These are phyloP conservation scores for Novymonas esmeraldas DNA, from an alignment of 208 protist species.

Conservation along the genomic window DNA sequence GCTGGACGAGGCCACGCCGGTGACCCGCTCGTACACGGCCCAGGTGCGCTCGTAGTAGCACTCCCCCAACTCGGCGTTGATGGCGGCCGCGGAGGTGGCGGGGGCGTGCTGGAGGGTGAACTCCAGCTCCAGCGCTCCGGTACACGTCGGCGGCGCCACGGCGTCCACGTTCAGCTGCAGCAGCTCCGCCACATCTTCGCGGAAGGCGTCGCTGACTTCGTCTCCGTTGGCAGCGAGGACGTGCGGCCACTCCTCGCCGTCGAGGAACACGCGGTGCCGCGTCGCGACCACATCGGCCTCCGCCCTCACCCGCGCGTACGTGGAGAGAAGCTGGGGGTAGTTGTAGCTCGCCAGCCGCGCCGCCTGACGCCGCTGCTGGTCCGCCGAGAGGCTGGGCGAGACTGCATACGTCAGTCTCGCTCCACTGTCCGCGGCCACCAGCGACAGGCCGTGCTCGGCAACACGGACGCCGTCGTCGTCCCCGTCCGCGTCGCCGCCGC, in stretches of 20 bases:
- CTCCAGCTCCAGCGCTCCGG: slow-evolving; percentile 24
- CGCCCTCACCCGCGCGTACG: slow-evolving; percentile 14
- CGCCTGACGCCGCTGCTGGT: slow-evolving; percentile 12
- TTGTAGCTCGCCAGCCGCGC: slow-evolving; percentile 10
- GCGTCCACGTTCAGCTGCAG: not conserved
- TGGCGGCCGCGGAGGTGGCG: not conserved
- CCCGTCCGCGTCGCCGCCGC: not conserved
- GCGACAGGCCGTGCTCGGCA: not conserved
- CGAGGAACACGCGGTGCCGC: slow-evolving; percentile 38
- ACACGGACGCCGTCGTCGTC: not conserved
- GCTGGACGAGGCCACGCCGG: not conserved
- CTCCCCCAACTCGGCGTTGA: slow-evolving; percentile 8
- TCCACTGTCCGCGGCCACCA: slow-evolving; percentile 13
- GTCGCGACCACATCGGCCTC: slow-evolving; percentile 18
- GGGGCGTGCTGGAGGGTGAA: slow-evolving; percentile 36
- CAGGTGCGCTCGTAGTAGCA: slow-evolving; percentile 15
- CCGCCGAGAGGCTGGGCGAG: slow-evolving; percentile 3
- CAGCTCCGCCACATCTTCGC: slow-evolving; percentile 35
- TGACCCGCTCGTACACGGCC: slow-evolving; percentile 14
- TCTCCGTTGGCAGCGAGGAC: slow-evolving; percentile 25
- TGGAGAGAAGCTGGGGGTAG: slow-evolving; percentile 35
- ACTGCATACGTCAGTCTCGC: slow-evolving; percentile 20
- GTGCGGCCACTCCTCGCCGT: slow-evolving; percentile 35
- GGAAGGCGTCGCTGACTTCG: slow-evolving; percentile 36
- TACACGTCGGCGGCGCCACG: slow-evolving; percentile 21